Percentiles rank a stretch among this genome's conserved stretches.
These are phyloP conservation scores for Fomitopsis serialis DNA, from an alignment of 768 basidiomycete species.

Conservation along the genomic window DNA sequence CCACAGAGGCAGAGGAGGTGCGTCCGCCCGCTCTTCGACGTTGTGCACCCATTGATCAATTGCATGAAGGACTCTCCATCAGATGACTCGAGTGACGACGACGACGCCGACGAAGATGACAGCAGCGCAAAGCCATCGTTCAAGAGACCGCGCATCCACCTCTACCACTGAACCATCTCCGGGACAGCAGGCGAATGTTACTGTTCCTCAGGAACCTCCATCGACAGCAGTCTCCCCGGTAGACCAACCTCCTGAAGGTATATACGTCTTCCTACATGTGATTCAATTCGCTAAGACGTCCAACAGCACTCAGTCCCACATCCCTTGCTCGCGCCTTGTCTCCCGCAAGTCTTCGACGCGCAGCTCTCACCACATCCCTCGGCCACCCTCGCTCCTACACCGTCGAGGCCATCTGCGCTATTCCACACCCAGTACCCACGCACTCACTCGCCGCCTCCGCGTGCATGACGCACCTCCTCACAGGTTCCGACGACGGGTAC, in stretches of 20 bases:
- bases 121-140: conserved; percentile 47
- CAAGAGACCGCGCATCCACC: conserved; percentile 39
- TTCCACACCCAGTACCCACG: conserved; percentile 84
- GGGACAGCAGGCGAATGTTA: neutral
- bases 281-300: neutral
- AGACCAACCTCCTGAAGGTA: conserved; percentile 12
- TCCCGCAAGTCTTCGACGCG: conserved; percentile 50
- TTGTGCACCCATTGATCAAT: conserved; percentile 4
- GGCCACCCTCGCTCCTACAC: conserved; percentile 59
- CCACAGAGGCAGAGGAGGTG: conserved; percentile 69
- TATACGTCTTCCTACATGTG: neutral
- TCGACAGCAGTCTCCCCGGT: conserved; percentile 7
- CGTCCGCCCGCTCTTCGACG: conserved; percentile 15
- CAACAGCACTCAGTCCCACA: conserved; percentile 16
- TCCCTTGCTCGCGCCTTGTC: conserved; percentile 41
- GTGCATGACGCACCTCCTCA: conserved; percentile 85
- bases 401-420: conserved; percentile 87
- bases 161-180: conserved; percentile 1
- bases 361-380: conserved; percentile 30
- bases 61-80: conserved; percentile 46
- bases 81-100: conserved; percentile 52
- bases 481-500: conserved; percentile 91
- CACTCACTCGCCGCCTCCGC: conserved; percentile 82
- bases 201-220: neutral
- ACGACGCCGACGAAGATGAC: conserved; percentile 34